Evolutionary conservation across 163 green algal species (phyloP), one percentile per base, ranked within the genome.

Genomic region (Scenedesmus sp.): DNA sequence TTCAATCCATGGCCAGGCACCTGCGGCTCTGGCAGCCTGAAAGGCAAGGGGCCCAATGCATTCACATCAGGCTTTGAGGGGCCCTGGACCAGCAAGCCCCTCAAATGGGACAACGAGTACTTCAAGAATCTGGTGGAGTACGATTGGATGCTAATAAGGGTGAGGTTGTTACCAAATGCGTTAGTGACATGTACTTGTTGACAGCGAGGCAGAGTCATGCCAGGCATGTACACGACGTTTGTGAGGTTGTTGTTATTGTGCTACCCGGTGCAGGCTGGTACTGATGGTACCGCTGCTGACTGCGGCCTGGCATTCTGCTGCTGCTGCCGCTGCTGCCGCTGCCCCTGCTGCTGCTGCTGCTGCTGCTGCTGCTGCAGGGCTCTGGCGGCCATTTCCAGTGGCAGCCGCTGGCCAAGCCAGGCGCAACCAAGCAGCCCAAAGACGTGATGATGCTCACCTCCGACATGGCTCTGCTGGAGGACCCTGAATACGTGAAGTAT

Each of bases 371-470:
- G 6, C 8, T 64, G 59, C 59, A 64, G 59, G 59, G 59, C 59
- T 8, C 3, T n/a, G 3, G 76, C 34, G 52, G 15, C 1, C 73
- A 91, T 56, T 26, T 64, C n/a, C 92, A 94, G 87, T 94, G 87
- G 90, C 26, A 18, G 52, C 85, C 77, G 56, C 18, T 3, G 66
- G 6, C 34, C 23, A 3, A 20, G 34, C 86, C 1, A 90, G 26
- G 16, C 4, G 56, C 13, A 5, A 79, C 67, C 12, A 88, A 64
- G 94, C 60, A 12, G 54, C 86, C 83, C 12, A 87, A 90, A 10
- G 26, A 92, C 13, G 91, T 96, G 81, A 89, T 93, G 79, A 95
- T 94, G 94, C 90, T 96, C 26, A 94, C 93, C 2, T 86, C 92
- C 2, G 94, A 96, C 79, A 56, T 95, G 5, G 93, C 92, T 8